These are phyloP conservation scores for Scytalidium sp. DNA, from an alignment of 2,329 filamentous ascomycete genomes.

Conservation along the genomic window DNA sequence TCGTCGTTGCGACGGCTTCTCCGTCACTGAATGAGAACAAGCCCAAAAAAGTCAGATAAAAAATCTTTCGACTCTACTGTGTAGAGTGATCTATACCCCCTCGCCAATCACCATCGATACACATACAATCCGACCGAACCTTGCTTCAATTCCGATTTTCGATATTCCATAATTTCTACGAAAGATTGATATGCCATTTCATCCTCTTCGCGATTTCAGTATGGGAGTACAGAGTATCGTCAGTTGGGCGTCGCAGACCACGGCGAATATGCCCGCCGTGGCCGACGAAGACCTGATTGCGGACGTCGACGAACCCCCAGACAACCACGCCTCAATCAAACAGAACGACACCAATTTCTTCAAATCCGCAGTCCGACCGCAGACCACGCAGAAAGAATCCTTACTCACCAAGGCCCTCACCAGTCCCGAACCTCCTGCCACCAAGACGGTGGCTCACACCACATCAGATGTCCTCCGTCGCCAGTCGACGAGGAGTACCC, in stretches of 20 bases:
- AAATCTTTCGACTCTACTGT: no score
- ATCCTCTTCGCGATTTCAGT: slow-evolving; percentile 11
- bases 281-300: slow-evolving; percentile 63
- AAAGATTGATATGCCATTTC: slow-evolving; percentile 10
- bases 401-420: slow-evolving; percentile 83
- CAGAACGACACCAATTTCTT: slow-evolving; percentile 23
- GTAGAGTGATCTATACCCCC: no score
- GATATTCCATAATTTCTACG: not conserved
- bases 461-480: slow-evolving; percentile 34
- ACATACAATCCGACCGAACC: not conserved
- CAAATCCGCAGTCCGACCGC: slow-evolving; percentile 37
- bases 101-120: not conserved
- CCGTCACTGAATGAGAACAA: not conserved
- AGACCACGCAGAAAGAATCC: slow-evolving; percentile 66
- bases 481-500: slow-evolving; percentile 69
- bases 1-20: not conserved
- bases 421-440: slow-evolving; percentile 56
- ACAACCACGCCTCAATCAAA: slow-evolving; percentile 35
- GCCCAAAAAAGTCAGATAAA: not conserved
- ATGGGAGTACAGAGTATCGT: slow-evolving; percentile 35
- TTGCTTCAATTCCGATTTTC: not conserved
- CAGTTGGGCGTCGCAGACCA: slow-evolving; percentile 43
- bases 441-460: slow-evolving; percentile 35
- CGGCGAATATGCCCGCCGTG: slow-evolving; percentile 25
- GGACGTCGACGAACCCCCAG: slow-evolving; percentile 88